Evolutionary conservation across 176 grass and related monocot genomes (phyloP).

Genomic region (Guadua angustifolia): DNA sequence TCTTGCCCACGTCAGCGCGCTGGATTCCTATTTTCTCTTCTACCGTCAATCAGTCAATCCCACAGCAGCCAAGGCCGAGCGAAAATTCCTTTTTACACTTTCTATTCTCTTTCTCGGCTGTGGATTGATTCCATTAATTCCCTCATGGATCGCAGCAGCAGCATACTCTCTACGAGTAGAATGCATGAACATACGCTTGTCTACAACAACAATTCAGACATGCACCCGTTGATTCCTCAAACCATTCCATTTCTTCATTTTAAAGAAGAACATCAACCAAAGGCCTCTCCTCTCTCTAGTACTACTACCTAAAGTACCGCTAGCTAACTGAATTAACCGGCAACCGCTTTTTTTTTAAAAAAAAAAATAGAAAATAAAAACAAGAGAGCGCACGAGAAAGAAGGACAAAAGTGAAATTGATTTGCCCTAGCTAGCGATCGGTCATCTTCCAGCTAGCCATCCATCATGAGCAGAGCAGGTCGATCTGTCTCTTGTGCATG

Average conservation of each 20-base stretch:
- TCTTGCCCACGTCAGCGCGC: background rate
- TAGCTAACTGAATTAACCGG: background rate
- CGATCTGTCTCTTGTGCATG: background rate
- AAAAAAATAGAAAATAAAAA: background rate
- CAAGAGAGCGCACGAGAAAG: too few relatives aligned
- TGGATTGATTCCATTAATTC: too few relatives aligned
- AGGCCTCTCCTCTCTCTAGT: too few relatives aligned
- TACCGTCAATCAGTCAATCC: too few relatives aligned
- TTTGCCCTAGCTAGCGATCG: background rate
- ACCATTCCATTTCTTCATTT: background rate
- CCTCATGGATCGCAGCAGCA: too few relatives aligned
- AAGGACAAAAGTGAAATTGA: background rate
- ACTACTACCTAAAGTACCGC: background rate
- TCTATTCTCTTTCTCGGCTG: too few relatives aligned
- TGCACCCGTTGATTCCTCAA: background rate
- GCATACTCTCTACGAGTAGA: too few relatives aligned
- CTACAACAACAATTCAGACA: background rate
- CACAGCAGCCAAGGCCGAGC: too few relatives aligned
- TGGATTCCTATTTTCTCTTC: background rate
- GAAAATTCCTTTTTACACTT: too few relatives aligned
- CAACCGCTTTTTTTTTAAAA: too few relatives aligned
- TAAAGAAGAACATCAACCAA: background rate
- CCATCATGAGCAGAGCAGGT: background rate
- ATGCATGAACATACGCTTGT: too few relatives aligned
- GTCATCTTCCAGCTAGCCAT: background rate